Evolutionary conservation across 805 yeast species (phyloP).

Genomic region (Isabelozyma pseudorhagii): DNA sequence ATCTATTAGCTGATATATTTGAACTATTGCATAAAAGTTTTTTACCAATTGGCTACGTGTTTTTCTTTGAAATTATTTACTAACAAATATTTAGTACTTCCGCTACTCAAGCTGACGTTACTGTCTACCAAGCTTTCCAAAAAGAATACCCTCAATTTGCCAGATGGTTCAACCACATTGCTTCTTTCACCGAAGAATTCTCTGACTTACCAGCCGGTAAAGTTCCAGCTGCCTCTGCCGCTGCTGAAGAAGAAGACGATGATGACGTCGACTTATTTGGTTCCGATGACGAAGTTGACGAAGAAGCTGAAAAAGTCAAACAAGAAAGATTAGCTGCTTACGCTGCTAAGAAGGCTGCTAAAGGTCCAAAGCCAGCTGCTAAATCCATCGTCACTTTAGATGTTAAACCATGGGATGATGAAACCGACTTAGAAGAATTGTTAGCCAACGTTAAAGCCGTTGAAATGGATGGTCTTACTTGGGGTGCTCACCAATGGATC

Average conservation of each 20-base stretch:
- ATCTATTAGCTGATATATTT: constrained; percentile 14
- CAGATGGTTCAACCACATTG: constrained; percentile 99
- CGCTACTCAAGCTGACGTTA: constrained; percentile 94
- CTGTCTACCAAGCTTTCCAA: constrained; percentile 93
- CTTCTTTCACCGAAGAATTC: constrained; percentile 86
- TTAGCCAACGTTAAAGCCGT: constrained; percentile 81
- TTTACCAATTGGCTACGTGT: background rate
- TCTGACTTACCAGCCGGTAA: constrained; percentile 75
- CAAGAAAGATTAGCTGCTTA: constrained; percentile 97
- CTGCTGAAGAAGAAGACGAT: constrained; percentile 73
- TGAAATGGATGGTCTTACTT: constrained; percentile 86
- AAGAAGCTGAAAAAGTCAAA: constrained; percentile 95
- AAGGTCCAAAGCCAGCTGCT: constrained; percentile 98
- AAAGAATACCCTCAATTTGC: constrained; percentile 87
- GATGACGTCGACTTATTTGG: constrained; percentile 93
- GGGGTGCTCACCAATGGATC: constrained; percentile 98
- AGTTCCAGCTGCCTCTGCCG: constrained; percentile 51
- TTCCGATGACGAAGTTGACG: constrained; percentile 91
- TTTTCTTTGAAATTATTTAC: constrained; percentile 8
- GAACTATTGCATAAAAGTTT: background rate
- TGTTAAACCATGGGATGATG: constrained; percentile 99
- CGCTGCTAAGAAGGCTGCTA: constrained; percentile 95
- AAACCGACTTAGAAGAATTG: constrained; percentile 90
- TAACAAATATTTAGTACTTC: constrained; percentile 55
- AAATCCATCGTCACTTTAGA: constrained; percentile 95